Base-by-base conservation (phyloP, 1,284 basidiomycete species). In the Polyporus tsugae region DNA sequence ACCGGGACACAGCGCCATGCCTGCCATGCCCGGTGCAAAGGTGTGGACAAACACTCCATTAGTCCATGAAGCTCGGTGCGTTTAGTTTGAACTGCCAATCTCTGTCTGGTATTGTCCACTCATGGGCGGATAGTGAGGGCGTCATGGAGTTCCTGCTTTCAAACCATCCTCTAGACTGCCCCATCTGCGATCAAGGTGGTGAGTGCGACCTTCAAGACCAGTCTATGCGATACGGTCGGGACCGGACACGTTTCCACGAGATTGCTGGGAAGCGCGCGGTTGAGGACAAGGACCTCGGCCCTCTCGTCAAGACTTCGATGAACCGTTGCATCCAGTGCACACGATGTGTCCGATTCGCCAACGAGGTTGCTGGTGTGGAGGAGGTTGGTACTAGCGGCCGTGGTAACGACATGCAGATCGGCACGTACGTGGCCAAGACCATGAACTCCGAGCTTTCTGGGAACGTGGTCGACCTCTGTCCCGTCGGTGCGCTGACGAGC, bases 131-230 rank as follows among this genome's bases (percentile, higher is more conserved):
- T 19, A 94, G 95, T 42, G 96, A 98, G 82, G 97, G 97, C 69
- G 97, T 99, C 69, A 98, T 99, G 97, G 98, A 99, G 81, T 99
- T 99, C 83, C 86, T 99, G 46, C 90, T 99, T 66, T 90, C 96
- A 72, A 99, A 99, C 83, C 97, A 99, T 79, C 97, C 97, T 3
- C 87, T 99, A 70, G 97, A 99, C 80, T 99, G 97, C 84, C 97
- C 98, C 42, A 95, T 99, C 75, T 99, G 97, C 78, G 98, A 99
- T 81, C 96, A 97, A 83, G 95, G 95, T 81, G 95, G 95, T 70
- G 97, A 99, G 88, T 99, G 98, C 80, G 98, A 99, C 80, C 87
- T 99, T 29, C 97, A 99, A 86, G 97, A 99, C 83, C 98, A 99
- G 83, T 97, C 97, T 35, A 99, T 99, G 97, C 94, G 97, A 66